Conservation (phyloP, 768 basidiomycete species). For the Boletus sp. region DNA sequence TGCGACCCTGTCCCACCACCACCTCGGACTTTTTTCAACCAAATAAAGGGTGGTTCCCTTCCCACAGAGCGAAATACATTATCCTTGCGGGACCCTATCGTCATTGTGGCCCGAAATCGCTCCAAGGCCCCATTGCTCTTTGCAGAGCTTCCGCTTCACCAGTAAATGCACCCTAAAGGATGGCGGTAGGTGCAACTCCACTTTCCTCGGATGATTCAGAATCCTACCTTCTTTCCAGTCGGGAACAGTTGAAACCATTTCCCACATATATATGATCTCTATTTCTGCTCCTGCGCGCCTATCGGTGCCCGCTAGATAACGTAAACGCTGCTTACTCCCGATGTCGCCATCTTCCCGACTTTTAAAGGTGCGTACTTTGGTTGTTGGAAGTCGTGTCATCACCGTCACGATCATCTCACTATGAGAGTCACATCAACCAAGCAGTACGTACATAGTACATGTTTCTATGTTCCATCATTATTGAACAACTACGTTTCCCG, state of each 20-base stretch:
- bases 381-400: not conserved
- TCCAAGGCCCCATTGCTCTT: not conserved
- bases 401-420: no score
- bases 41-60: not conserved
- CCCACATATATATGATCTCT: slow-evolving; percentile 3
- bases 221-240: not conserved
- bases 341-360: no score
- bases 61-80: not conserved
- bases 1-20: not conserved
- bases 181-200: not conserved
- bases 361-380: no score
- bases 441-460: no score
- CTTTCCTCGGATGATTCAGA: not conserved
- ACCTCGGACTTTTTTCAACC: not conserved
- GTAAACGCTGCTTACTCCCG: not conserved
- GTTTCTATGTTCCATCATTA: not conserved
- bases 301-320: slow-evolving; percentile 3
- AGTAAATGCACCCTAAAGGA: not conserved
- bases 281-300: slow-evolving; percentile 4
- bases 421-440: not conserved
- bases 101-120: not conserved
- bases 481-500: not conserved
- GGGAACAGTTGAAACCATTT: slow-evolving; percentile 2
- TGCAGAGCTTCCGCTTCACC: slow-evolving; percentile 1
- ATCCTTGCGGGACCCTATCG: not conserved